Evolutionary conservation across 2,329 filamentous ascomycete species (phyloP).

Genomic region (Samsoniella hepiali): DNA sequence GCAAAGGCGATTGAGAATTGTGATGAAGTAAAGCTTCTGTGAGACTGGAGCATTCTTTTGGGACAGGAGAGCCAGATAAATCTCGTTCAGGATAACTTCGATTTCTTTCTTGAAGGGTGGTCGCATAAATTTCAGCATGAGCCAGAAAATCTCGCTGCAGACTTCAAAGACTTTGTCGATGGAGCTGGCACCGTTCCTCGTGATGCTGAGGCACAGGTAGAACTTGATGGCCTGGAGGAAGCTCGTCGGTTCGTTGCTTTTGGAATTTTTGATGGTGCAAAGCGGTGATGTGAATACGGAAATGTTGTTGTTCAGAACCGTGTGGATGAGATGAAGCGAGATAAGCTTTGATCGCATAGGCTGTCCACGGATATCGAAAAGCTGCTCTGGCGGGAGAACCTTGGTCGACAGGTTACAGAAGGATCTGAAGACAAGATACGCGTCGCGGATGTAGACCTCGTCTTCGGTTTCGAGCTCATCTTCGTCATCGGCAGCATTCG

Average conservation of each 20-base stretch:
- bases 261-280: conserved; percentile 88
- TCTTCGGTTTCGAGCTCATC: conserved; percentile 72
- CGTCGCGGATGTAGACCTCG: conserved; percentile 94
- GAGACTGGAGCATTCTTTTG: conserved; percentile 80
- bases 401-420: conserved; percentile 98
- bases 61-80: conserved; percentile 89
- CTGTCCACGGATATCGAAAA: conserved; percentile 88
- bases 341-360: conserved; percentile 97
- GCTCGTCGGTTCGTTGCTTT: conserved; percentile 79
- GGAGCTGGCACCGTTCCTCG: conserved; percentile 90
- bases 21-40: conserved; percentile 90
- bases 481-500: conserved; percentile 47
- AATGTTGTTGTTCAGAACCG: conserved; percentile 90
- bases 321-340: conserved; percentile 92
- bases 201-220: conserved; percentile 92
- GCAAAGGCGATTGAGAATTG: conserved; percentile 77
- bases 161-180: conserved; percentile 92
- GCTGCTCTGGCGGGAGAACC: conserved; percentile 79
- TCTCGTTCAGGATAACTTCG: conserved; percentile 96
- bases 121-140: conserved; percentile 91
- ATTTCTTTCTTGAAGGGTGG: conserved; percentile 98
- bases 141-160: conserved; percentile 95
- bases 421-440: conserved; percentile 93
- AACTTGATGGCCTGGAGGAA: conserved; percentile 96
- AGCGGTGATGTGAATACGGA: conserved; percentile 85